phyloP scores from a whole-genome alignment of 208 protist species.

The Porcisia deanei region DNA sequence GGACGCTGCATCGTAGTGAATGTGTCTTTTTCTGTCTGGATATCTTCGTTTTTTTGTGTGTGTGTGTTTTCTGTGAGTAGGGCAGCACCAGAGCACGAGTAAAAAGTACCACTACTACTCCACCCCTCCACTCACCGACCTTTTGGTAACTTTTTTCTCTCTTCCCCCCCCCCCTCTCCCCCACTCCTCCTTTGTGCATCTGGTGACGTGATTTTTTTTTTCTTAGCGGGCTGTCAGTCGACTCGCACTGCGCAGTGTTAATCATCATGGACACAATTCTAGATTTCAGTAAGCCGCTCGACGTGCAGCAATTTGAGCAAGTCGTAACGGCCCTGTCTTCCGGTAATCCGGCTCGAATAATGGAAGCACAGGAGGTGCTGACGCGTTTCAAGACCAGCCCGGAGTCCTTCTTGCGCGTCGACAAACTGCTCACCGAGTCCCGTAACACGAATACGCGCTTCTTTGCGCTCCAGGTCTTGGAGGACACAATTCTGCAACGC shows the following conservation, averaged over 20 bases:
- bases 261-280: conserved; percentile 65
- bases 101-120: no score
- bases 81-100: neutral
- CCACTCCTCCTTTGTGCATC: no score
- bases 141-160: no score
- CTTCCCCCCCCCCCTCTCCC: no score
- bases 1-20: neutral
- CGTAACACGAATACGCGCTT: conserved; percentile 79
- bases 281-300: conserved; percentile 68
- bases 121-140: no score
- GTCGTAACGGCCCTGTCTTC: conserved; percentile 63
- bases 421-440: conserved; percentile 90
- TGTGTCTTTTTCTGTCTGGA: neutral
- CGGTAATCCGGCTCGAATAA: conserved; percentile 52
- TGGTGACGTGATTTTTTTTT: no score
- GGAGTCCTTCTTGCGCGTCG: conserved; percentile 92
- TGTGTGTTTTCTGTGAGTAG: neutral
- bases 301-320: conserved; percentile 75
- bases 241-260: neutral
- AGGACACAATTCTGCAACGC: conserved; percentile 91
- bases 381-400: conserved; percentile 90
- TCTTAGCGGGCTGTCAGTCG: no score
- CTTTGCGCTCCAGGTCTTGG: conserved; percentile 93
- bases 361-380: conserved; percentile 85
- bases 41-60: neutral